These are phyloP conservation scores for Penicillium sp. DNA, from an alignment of 2,329 filamentous ascomycete species.

Conservation along the genomic window DNA sequence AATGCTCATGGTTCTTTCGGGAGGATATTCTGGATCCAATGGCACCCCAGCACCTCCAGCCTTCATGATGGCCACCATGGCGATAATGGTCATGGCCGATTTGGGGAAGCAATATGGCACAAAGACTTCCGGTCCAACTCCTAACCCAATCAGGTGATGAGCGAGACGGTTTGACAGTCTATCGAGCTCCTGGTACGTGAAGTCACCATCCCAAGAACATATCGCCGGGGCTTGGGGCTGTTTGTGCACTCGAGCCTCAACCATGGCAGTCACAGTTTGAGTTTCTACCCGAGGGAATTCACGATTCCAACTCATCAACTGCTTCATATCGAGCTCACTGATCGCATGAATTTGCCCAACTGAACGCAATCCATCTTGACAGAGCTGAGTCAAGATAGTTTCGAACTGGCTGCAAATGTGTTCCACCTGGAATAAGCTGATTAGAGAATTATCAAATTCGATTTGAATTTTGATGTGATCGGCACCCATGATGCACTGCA, in stretches of 20 bases:
- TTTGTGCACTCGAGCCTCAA: slow-evolving; percentile 5
- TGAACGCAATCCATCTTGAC: background rate
- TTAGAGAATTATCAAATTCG: background rate
- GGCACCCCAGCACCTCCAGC: slow-evolving; percentile 30
- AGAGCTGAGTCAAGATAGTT: background rate
- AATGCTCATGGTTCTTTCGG: too few species aligned
- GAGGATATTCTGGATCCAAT: slow-evolving; percentile 28
- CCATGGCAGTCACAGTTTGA: slow-evolving; percentile 3
- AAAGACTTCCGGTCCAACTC: slow-evolving; percentile 27
- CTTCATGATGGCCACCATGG: slow-evolving; percentile 29
- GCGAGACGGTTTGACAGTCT: slow-evolving; percentile 33
- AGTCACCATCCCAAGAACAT: slow-evolving; percentile 30
- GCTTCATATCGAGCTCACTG: background rate
- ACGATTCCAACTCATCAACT: slow-evolving; percentile 10
- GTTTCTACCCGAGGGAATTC: background rate
- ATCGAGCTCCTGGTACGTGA: slow-evolving; percentile 29
- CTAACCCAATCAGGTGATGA: slow-evolving; percentile 30
- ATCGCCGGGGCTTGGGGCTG: slow-evolving; percentile 15
- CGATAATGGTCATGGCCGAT: slow-evolving; percentile 30
- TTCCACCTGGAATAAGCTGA: background rate
- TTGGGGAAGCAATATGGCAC: slow-evolving; percentile 33
- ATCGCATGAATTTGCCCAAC: background rate
- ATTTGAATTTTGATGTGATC: background rate
- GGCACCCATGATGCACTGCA: background rate
- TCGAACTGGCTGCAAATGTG: slow-evolving; percentile 1